phyloP scores from a whole-genome alignment of 331 rosid species.

The Rhamnella rubrinervis region DNA sequence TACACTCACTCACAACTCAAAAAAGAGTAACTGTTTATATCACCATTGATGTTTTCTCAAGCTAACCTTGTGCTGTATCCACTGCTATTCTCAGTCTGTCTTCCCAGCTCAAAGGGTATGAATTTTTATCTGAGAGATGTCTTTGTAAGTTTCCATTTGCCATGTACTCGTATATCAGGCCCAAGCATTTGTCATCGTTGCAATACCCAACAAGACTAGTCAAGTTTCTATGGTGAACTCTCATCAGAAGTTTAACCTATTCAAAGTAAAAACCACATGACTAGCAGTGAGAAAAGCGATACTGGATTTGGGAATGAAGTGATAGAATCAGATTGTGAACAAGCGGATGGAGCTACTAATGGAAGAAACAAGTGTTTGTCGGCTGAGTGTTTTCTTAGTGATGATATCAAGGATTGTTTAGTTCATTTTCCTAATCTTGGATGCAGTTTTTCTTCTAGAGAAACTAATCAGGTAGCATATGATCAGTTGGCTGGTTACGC shows the following conservation, averaged over 20 bases:
- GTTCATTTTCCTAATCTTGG: too few relatives aligned
- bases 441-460: too few relatives aligned
- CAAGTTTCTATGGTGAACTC: slow-evolving; percentile 34
- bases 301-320: too few relatives aligned
- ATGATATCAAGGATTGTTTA: too few relatives aligned
- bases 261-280: background rate
- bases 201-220: slow-evolving; percentile 30
- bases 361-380: too few relatives aligned
- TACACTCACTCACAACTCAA: background rate
- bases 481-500: too few relatives aligned
- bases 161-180: slow-evolving; percentile 34
- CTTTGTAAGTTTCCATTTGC: slow-evolving; percentile 26
- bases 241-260: slow-evolving; percentile 27
- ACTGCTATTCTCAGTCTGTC: slow-evolving; percentile 30
- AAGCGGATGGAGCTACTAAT: too few relatives aligned
- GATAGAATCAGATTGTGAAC: too few relatives aligned
- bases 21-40: background rate
- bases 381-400: too few relatives aligned
- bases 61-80: slow-evolving; percentile 28
- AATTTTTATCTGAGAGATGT: slow-evolving; percentile 19
- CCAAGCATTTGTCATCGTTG: slow-evolving; percentile 11
- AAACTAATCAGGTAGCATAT: too few relatives aligned
- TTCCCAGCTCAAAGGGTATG: slow-evolving; percentile 21
- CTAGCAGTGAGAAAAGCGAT: background rate
- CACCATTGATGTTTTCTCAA: too few relatives aligned